These are phyloP conservation scores for Backusella macrospora DNA, from an alignment of 192 early-diverging fungal species.

Conservation along the genomic window DNA sequence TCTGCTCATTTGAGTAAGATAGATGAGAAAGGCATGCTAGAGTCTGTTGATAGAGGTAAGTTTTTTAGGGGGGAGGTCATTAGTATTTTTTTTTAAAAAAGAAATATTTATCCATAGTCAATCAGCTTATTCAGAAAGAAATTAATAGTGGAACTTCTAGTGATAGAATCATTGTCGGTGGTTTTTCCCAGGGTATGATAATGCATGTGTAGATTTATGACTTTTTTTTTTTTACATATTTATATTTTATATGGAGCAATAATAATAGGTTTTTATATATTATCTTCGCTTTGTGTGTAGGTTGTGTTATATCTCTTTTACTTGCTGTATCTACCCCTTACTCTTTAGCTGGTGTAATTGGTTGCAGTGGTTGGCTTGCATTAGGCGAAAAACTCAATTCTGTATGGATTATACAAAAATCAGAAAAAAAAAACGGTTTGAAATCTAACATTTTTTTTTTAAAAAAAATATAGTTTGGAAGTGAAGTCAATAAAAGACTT, in stretches of 20 bases:
- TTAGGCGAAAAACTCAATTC: conserved; percentile 48
- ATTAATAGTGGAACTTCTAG: conserved; percentile 76
- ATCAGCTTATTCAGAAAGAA: conserved; percentile 69
- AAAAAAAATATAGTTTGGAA: conserved; percentile 39
- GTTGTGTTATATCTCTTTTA: conserved; percentile 68
- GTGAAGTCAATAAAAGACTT: conserved; percentile 62
- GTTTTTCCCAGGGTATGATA: conserved; percentile 82
- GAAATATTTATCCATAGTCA: conserved; percentile 35
- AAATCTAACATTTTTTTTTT: neutral
- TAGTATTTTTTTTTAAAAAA: neutral
- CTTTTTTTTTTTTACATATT: neutral
- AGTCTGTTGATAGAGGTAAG: conserved; percentile 53
- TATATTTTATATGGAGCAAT: neutral
- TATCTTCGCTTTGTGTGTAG: neutral
- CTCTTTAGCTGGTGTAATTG: conserved; percentile 68
- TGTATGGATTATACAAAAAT: conserved; percentile 20
- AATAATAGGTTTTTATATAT: neutral
- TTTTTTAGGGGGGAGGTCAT: neutral
- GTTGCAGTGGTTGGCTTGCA: conserved; percentile 83
- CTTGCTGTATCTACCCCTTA: conserved; percentile 67
- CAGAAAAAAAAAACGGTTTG: neutral
- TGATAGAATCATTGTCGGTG: conserved; percentile 88
- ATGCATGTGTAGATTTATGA: neutral
- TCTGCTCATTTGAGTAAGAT: conserved; percentile 48
- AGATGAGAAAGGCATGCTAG: conserved; percentile 73